Evolutionary conservation across 2,329 filamentous ascomycete species (phyloP).

Genomic region (Xylaria sp.): DNA sequence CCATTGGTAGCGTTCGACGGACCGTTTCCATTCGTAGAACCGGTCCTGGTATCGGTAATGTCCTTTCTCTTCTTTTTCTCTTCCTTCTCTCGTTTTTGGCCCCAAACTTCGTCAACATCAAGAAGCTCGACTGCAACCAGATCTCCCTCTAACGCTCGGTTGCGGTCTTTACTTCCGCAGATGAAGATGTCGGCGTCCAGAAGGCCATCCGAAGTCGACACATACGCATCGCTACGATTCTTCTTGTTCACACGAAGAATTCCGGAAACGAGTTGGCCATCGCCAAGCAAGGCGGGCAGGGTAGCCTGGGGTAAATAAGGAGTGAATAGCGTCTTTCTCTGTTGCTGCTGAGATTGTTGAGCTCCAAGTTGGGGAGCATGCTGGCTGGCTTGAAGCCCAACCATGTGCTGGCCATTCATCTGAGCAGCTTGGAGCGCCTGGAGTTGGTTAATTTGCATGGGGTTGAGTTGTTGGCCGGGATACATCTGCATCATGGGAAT

Average conservation of each 20-base stretch:
- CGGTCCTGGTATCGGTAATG: conserved; percentile 88
- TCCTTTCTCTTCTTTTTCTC: conserved; percentile 99
- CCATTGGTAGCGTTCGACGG: conserved; percentile 71
- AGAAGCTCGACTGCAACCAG: conserved; percentile 95
- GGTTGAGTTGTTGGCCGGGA: conserved; percentile 84
- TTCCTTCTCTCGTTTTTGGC: conserved; percentile 98
- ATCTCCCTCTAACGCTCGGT: conserved; percentile 95
- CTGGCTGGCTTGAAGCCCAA: conserved; percentile 74
- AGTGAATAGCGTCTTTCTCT: conserved; percentile 98
- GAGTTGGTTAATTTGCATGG: conserved; percentile 87
- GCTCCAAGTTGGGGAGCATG: conserved; percentile 74
- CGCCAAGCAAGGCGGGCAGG: conserved; percentile 86
- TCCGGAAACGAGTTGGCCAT: conserved; percentile 94
- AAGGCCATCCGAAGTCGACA: conserved; percentile 86
- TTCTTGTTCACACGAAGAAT: conserved; percentile 99
- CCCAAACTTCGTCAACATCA: conserved; percentile 98
- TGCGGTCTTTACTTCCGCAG: conserved; percentile 98
- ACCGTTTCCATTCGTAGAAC: conserved; percentile 77
- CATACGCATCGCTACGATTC: conserved; percentile 98
- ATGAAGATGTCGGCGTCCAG: conserved; percentile 99
- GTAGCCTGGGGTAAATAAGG: conserved; percentile 96
- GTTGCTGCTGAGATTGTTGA: conserved; percentile 82
- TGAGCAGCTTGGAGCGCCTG: conserved; percentile 92
- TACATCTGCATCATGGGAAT: conserved; percentile 88
- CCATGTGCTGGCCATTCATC: conserved; percentile 79